Evolutionary conservation across 1,284 basidiomycete species (phyloP).

Genomic region (Cerrena zonata): DNA sequence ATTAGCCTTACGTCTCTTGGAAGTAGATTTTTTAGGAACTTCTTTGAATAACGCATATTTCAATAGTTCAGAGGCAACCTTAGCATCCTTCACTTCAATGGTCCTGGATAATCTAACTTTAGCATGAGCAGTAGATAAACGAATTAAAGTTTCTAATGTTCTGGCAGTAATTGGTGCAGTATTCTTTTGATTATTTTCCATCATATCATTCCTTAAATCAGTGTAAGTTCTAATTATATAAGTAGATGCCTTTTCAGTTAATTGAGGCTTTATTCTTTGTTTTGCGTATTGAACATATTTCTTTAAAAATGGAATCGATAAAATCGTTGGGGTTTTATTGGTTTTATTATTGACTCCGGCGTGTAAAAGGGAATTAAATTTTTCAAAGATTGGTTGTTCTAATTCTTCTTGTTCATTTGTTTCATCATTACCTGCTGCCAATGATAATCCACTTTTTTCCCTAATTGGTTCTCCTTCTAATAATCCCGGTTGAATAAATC

Average conservation of each 20-base stretch:
- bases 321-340: slow-evolving; percentile 40
- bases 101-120: slow-evolving; percentile 86
- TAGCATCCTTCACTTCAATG: slow-evolving; percentile 84
- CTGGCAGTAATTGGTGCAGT: slow-evolving; percentile 96
- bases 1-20: slow-evolving; percentile 79
- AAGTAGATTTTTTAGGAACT: slow-evolving; percentile 75
- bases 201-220: slow-evolving; percentile 85
- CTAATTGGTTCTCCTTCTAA: slow-evolving; percentile 89
- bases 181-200: slow-evolving; percentile 89
- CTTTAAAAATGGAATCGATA: slow-evolving; percentile 93
- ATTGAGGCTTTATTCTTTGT: slow-evolving; percentile 73
- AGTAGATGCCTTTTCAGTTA: slow-evolving; percentile 91
- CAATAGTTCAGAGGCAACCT: slow-evolving; percentile 89
- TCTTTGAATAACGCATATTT: slow-evolving; percentile 98
- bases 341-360: slow-evolving; percentile 60
- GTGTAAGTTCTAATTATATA: slow-evolving; percentile 93
- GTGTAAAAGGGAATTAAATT: slow-evolving; percentile 93
- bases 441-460: slow-evolving; percentile 83
- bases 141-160: slow-evolving; percentile 97
- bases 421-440: slow-evolving; percentile 73
- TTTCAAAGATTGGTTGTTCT: slow-evolving; percentile 81
- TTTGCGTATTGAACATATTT: slow-evolving; percentile 99
- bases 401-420: slow-evolving; percentile 49
- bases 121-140: slow-evolving; percentile 95
- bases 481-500: slow-evolving; percentile 91